A percentile compares a stretch with the other conserved stretches of the same genome.
These are phyloP conservation scores for Chlorencoelia australis DNA, from an alignment of 2,329 filamentous ascomycete species.

Conservation along the genomic window DNA sequence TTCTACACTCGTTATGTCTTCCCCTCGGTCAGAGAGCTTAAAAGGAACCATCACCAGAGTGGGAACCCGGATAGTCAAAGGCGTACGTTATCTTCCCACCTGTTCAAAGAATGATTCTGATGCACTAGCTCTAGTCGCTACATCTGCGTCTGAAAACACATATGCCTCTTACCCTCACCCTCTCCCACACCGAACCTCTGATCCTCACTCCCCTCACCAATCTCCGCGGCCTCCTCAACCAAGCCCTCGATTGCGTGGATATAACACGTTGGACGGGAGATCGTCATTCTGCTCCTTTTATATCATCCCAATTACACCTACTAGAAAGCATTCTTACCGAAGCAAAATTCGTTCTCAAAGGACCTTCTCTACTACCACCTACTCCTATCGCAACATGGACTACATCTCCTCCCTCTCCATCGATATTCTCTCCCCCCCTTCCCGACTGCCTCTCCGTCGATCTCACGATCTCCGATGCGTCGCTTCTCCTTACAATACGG, in stretches of 20 bases:
- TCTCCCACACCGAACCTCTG: constrained; percentile 36
- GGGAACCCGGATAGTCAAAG: constrained; percentile 85
- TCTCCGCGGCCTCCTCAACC: constrained; percentile 68
- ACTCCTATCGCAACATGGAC: constrained; percentile 18
- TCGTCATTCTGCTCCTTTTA: constrained; percentile 40
- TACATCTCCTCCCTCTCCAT: constrained; percentile 23
- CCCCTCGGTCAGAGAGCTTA: constrained; percentile 74
- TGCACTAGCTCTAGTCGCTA: constrained; percentile 46
- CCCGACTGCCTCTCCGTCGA: constrained; percentile 64
- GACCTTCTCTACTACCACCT: constrained; percentile 31
- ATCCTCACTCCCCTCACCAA: constrained; percentile 60
- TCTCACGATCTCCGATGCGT: constrained; percentile 59
- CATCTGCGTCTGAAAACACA: constrained; percentile 67
- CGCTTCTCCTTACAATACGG: constrained; percentile 59
- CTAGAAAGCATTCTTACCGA: constrained; percentile 45
- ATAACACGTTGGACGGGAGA: constrained; percentile 66
- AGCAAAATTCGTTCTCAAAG: constrained; percentile 43
- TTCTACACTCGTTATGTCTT: constrained; percentile 82
- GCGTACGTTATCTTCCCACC: constrained; percentile 46
- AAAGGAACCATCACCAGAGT: constrained; percentile 89
- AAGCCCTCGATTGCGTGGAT: constrained; percentile 73
- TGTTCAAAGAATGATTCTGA: not conserved
- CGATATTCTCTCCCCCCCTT: constrained; percentile 51
- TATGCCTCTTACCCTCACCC: constrained; percentile 28
- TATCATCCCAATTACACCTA: constrained; percentile 45